Evolutionary conservation across 2,329 filamentous ascomycete genomes (phyloP), one percentile per base, ranked within the genome.

Genomic region (Penicillium rolfsii): DNA sequence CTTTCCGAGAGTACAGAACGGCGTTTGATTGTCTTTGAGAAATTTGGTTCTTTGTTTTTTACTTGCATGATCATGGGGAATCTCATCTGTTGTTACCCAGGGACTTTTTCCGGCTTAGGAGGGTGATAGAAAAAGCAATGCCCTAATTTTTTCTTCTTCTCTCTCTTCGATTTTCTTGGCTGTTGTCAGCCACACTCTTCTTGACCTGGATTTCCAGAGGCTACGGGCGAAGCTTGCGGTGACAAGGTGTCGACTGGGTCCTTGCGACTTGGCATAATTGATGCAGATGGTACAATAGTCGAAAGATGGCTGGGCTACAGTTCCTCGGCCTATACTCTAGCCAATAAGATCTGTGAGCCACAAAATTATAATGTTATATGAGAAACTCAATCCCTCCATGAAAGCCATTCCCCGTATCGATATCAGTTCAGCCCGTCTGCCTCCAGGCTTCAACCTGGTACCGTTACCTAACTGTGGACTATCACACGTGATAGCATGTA

Each of bases 51-150:
- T 19, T 66, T 60, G 59, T 60, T 62, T 60, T 62, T 63, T 54
- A 55, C 55, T 50, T 71, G 67, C 62, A 67, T 70, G 62, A 63
- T 62, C 59, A 66, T 66, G 61, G 66, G 63, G 62, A 66, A 64
- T 62, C 65, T 26, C 30, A 46, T 30, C 24, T 64, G 67, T 70
- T 66, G 48, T 64, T 67, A 63, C 65, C 65, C 72, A 59, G 67
- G 64, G 66, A 66, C 56, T 71, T 65, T 62, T 70, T 67, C 59
- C 52, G 50, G 60, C 55, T 65, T 64, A 56, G 60, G 57, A 59
- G 52, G 64, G 59, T 62, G 52, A 61, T 61, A 65, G 49, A 43
- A 60, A 66, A 68, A 64, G 65, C 67, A 67, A 63, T 58, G 55
- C 58, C 46, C 53, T 43, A 36, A 36, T 36, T 36, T 36, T 46